These are phyloP conservation scores for Fusarium chlamydosporum DNA, from an alignment of 2,329 filamentous ascomycete genomes.

Conservation along the genomic window DNA sequence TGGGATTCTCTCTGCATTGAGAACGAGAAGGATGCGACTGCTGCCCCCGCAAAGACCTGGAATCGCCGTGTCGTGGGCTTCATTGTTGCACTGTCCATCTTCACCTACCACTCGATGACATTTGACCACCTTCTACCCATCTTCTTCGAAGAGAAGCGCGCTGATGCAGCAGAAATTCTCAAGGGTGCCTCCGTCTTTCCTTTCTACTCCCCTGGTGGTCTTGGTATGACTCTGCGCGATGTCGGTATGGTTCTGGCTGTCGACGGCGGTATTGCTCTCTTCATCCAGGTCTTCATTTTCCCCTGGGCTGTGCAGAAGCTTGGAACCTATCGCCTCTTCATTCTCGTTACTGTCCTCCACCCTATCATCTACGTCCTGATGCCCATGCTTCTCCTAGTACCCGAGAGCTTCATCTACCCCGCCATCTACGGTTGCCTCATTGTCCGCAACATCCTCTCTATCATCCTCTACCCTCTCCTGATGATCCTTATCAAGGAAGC, in stretches of 20 bases:
- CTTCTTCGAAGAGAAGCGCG: conserved; percentile 85
- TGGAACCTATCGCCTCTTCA: conserved; percentile 72
- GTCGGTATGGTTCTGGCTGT: conserved; percentile 74
- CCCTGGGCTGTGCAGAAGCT: conserved; percentile 70
- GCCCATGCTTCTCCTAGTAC: conserved; percentile 70
- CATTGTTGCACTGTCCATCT: conserved; percentile 86
- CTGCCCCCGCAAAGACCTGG: conserved; percentile 61
- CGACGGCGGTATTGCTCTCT: conserved; percentile 70
- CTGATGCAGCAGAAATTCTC: conserved; percentile 57
- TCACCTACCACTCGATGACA: conserved; percentile 95
- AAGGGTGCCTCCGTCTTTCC: conserved; percentile 55
- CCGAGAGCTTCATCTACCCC: conserved; percentile 64
- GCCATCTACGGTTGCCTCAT: conserved; percentile 72
- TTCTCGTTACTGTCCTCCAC: conserved; percentile 71
- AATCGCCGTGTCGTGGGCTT: conserved; percentile 78
- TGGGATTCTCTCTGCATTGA: conserved; percentile 59
- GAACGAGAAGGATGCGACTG: conserved; percentile 54
- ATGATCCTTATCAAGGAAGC: conserved; percentile 78
- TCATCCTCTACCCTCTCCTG: conserved; percentile 75
- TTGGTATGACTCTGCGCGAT: conserved; percentile 72
- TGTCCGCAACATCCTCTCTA: conserved; percentile 72
- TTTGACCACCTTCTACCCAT: conserved; percentile 94
- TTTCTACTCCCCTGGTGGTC: conserved; percentile 72
- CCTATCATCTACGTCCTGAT: conserved; percentile 73
- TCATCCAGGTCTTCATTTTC: conserved; percentile 73